Percentiles rank a stretch among this genome's conserved stretches.
These are phyloP conservation scores for Sporothrix dimorphospora DNA, from an alignment of 2,329 filamentous ascomycete genomes.

Conservation along the genomic window DNA sequence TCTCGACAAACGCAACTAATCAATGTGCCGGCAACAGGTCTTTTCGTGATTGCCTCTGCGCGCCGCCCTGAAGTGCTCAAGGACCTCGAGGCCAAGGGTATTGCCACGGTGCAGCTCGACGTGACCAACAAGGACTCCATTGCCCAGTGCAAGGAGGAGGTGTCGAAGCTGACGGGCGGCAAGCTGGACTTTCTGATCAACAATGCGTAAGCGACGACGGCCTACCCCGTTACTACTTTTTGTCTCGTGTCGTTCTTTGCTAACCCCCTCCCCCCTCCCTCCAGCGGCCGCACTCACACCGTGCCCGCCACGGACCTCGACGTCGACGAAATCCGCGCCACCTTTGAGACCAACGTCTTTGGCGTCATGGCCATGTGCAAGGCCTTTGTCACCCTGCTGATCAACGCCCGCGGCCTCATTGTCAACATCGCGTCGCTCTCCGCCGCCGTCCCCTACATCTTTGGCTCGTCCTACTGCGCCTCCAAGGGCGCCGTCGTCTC, in stretches of 20 bases:
- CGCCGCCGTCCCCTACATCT: conserved; percentile 55
- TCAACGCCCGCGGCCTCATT: conserved; percentile 54
- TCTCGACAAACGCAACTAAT: background rate
- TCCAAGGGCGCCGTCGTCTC: conserved; percentile 57
- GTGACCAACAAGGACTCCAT: conserved; percentile 58
- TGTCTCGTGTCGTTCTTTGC: no score
- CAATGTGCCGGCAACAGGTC: conserved; percentile 40
- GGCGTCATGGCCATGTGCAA: conserved; percentile 60
- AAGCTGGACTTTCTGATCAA: conserved; percentile 62
- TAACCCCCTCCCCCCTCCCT: no score
- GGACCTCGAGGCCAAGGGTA: conserved; percentile 50
- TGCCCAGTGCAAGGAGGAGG: conserved; percentile 50
- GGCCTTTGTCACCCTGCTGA: conserved; percentile 54
- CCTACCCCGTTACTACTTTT: conserved; percentile 29
- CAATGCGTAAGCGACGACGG: conserved; percentile 52
- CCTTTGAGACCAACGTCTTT: conserved; percentile 62
- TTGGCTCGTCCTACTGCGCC: conserved; percentile 58
- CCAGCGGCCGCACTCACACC: conserved; percentile 55
- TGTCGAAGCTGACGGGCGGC: conserved; percentile 54
- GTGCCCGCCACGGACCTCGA: conserved; percentile 57
- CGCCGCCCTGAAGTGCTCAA: conserved; percentile 53
- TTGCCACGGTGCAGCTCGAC: conserved; percentile 56
- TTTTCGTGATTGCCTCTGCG: conserved; percentile 61
- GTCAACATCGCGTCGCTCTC: conserved; percentile 60
- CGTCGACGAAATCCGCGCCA: conserved; percentile 55